These are phyloP conservation scores for Solanum phureja DNA, from an alignment of 257 asterid species.

Conservation along the genomic window DNA sequence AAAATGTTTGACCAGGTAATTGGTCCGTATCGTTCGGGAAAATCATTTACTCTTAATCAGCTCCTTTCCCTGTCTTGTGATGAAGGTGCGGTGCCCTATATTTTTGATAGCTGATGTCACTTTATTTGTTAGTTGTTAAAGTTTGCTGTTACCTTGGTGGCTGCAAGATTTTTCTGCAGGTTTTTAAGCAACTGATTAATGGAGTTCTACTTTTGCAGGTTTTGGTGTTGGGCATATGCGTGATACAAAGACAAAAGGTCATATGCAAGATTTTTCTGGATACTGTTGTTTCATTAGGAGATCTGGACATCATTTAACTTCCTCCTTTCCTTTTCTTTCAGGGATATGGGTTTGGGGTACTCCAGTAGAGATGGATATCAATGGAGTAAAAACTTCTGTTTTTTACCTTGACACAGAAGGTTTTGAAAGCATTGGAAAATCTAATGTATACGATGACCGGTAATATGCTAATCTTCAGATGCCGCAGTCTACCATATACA, in stretches of 20 bases:
- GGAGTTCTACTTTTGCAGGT: slow-evolving; percentile 39
- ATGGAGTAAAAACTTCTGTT: slow-evolving; percentile 85
- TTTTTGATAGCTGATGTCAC: not conserved
- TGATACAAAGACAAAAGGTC: slow-evolving; percentile 97
- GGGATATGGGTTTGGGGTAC: slow-evolving; percentile 99
- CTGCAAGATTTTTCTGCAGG: not conserved
- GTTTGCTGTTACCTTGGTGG: not conserved
- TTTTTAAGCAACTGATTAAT: not conserved
- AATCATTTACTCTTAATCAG: slow-evolving; percentile 91
- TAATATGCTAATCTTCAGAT: slow-evolving; percentile 8
- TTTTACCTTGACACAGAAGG: slow-evolving; percentile 98
- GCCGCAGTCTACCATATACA: not conserved
- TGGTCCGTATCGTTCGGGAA: slow-evolving; percentile 99
- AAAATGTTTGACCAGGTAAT: slow-evolving; percentile 48
- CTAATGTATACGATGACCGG: slow-evolving; percentile 98
- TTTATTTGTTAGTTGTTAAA: not conserved
- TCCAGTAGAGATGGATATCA: slow-evolving; percentile 64
- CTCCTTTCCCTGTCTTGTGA: slow-evolving; percentile 93
- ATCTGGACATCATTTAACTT: not conserved
- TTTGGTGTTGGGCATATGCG: slow-evolving; percentile 99
- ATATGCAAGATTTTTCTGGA: not conserved
- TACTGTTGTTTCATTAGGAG: not conserved
- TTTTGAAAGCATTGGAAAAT: slow-evolving; percentile 98
- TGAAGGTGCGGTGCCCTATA: slow-evolving; percentile 51
- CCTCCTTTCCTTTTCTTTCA: slow-evolving; percentile 6